These are phyloP conservation scores for Bothriochloa decipiens DNA, from an alignment of 176 grass and related monocot genomes.

Conservation along the genomic window DNA sequence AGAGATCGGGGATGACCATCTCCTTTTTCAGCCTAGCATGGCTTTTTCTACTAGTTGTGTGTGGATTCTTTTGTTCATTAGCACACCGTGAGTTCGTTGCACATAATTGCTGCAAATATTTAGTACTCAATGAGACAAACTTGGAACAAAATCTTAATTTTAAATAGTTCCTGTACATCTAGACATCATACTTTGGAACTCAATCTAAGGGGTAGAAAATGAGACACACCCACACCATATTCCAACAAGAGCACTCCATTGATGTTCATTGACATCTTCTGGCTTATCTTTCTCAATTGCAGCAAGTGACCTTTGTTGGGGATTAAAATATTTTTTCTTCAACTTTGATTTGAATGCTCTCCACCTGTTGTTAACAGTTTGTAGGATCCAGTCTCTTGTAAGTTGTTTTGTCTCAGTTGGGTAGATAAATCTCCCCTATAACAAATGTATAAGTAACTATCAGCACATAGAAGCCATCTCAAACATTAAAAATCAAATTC, in stretches of 20 bases:
- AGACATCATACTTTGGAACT: too few species aligned
- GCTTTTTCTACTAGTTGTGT: background rate
- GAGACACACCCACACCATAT: conserved; percentile 1
- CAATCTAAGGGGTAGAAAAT: background rate
- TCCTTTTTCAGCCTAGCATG: background rate
- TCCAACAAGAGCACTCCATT: background rate
- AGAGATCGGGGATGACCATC: background rate
- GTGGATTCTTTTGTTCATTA: background rate
- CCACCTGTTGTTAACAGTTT: background rate
- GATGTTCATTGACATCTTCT: background rate
- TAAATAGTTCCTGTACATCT: too few species aligned
- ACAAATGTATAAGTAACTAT: too few species aligned
- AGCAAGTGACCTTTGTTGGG: background rate
- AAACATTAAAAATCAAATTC: background rate
- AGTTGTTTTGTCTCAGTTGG: background rate
- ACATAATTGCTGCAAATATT: conserved; percentile 8
- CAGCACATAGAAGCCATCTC: background rate
- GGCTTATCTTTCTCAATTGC: background rate
- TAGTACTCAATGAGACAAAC: background rate
- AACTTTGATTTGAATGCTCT: conserved; percentile 14
- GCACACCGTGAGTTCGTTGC: background rate
- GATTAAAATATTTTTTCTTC: conserved; percentile 27
- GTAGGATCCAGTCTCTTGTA: conserved; percentile 5
- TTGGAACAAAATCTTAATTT: background rate
- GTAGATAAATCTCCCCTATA: background rate